Percentiles rank a stretch among this genome's conserved stretches.
Evolutionary conservation across 129 eudicot genomes (phyloP).

Genomic region (Arctium minus): DNA sequence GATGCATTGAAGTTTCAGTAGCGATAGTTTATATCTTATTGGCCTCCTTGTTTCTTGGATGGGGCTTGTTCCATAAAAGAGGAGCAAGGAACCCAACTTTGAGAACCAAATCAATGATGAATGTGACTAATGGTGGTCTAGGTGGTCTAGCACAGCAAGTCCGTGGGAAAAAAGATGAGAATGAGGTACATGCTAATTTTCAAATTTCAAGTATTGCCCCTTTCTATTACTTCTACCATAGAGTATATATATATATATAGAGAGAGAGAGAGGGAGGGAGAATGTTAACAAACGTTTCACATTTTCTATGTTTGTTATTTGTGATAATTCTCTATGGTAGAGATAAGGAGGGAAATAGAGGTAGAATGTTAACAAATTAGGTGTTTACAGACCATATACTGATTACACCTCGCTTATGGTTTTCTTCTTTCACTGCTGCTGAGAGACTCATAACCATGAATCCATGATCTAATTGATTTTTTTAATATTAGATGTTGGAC

Average conservation of each 20-base stretch:
- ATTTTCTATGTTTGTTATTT: background rate
- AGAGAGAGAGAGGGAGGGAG: no score
- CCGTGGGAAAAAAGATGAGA: constrained; percentile 58
- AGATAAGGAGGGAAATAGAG: background rate
- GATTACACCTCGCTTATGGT: background rate
- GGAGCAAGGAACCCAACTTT: constrained; percentile 43
- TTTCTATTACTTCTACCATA: background rate
- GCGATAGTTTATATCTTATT: constrained; percentile 60
- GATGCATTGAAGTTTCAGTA: constrained; percentile 76
- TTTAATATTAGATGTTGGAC: constrained; percentile 56
- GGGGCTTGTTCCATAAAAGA: constrained; percentile 74
- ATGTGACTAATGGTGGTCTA: constrained; percentile 47
- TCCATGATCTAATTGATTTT: background rate
- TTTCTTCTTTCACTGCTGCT: background rate
- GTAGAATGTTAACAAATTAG: background rate
- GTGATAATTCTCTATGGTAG: background rate
- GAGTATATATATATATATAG: background rate
- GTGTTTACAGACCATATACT: background rate
- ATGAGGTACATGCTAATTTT: constrained; percentile 47
- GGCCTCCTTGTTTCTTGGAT: constrained; percentile 83
- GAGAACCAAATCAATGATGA: constrained; percentile 55
- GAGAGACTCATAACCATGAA: background rate
- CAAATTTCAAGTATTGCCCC: background rate
- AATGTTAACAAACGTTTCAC: background rate
- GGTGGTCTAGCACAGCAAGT: constrained; percentile 48